Base-by-base conservation (phyloP, 129 eudicot species). In the Solidago caesia region DNA sequence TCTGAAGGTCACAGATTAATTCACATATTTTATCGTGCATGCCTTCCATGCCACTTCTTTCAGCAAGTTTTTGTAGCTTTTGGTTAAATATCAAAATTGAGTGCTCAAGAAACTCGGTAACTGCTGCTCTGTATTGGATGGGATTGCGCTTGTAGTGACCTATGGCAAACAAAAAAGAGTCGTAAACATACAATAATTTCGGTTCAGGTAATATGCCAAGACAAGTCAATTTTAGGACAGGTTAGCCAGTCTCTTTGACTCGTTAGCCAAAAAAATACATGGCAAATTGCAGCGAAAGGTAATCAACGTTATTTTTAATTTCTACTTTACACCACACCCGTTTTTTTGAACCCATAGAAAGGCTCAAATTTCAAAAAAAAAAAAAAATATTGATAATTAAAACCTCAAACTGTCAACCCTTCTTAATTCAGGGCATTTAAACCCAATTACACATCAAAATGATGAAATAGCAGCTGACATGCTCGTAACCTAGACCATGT, bases 1-100 rank as follows among this genome's bases (percentile, higher is more conserved):
- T 87, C 64, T 87, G 98, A 67, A 92, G 96, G 83, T 92, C 94
- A 57, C 94, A 89, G 4, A 89, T 82, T 74, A 92, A 53, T 60
- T 87, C 88, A 10, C 85, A 84, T 64, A 87, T 81, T 61, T 82
- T 82, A 64, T 84, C 91, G 13, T 87, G 87, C 89, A 82, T 84
- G 13, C 86, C 87, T 62, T 80, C 85, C 80, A 87, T 81, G 48
- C 82, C 73, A 67, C 77, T 79, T 72, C 76, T 82, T 72, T 85
- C 89, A 2, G 86, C 83, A 7, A 78, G 80, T 69, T 72, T 79
- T 66, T 83, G 81, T 49, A 86, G 80, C 49, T 88, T 92, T 42
- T 67, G 65, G 51, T 88, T 75, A 63, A 87, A 92, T 64, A 88
- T 71, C 71, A 83, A 85, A 47, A 76, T 44, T 7, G 92, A 87